Evolutionary conservation across 2,329 filamentous ascomycete species (phyloP).

Genomic region (Diaporthe amygdali): DNA sequence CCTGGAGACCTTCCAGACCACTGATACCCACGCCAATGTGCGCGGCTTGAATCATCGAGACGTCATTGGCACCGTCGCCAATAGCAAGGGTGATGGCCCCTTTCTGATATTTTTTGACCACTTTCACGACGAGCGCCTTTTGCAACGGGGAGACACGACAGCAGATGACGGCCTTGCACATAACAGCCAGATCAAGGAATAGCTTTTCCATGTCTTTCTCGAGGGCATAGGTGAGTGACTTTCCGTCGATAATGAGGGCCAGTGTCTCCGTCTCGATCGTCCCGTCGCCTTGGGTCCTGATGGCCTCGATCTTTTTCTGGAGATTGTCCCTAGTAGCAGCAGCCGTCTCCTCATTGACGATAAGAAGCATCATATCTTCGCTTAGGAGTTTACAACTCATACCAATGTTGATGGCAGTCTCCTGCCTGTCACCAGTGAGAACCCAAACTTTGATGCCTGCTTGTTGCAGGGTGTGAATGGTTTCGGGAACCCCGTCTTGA

Average conservation of each 20-base stretch:
- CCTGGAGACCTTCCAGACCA: slow-evolving; percentile 94
- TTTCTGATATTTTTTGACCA: slow-evolving; percentile 90
- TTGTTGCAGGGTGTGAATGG: slow-evolving; percentile 94
- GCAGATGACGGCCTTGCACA: slow-evolving; percentile 99
- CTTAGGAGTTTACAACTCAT: slow-evolving; percentile 99
- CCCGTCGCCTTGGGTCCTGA: slow-evolving; percentile 79
- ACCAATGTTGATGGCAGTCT: slow-evolving; percentile 99
- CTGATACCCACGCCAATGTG: slow-evolving; percentile 98
- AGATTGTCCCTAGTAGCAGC: slow-evolving; percentile 85
- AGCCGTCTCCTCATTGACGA: slow-evolving; percentile 89
- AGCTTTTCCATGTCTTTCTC: slow-evolving; percentile 93
- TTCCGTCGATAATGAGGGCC: slow-evolving; percentile 94
- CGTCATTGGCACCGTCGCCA: slow-evolving; percentile 96
- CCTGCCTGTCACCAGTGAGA: slow-evolving; percentile 93
- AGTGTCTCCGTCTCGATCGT: slow-evolving; percentile 83
- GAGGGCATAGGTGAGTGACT: slow-evolving; percentile 89
- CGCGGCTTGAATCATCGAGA: slow-evolving; percentile 99
- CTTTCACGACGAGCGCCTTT: slow-evolving; percentile 96
- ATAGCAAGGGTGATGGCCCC: slow-evolving; percentile 93
- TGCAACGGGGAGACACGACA: slow-evolving; percentile 96
- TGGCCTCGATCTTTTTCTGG: slow-evolving; percentile 90
- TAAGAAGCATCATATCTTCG: slow-evolving; percentile 97
- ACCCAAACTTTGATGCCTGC: slow-evolving; percentile 99
- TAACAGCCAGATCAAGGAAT: slow-evolving; percentile 89
- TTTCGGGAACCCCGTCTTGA: slow-evolving; percentile 97